A percentile compares a stretch with the other conserved stretches of the same genome.
Evolutionary conservation across 2,329 filamentous ascomycete genomes (phyloP).

Genomic region (Ambrosiella cleistominuta): DNA sequence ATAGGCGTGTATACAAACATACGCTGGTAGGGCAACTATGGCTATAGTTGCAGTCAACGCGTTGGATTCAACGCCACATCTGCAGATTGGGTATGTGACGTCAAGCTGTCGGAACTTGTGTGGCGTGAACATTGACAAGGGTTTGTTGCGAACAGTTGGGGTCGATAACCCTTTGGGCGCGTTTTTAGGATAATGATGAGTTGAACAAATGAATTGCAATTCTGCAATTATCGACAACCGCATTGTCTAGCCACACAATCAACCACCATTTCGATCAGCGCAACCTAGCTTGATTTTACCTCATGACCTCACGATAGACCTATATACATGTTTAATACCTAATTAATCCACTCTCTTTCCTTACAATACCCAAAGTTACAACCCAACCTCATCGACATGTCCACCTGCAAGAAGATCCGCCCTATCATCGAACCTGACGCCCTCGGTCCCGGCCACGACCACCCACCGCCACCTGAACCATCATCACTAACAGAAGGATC

Average conservation of each 20-base stretch:
- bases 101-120: background rate
- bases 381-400: background rate
- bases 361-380: background rate
- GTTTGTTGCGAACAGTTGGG: no score
- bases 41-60: background rate
- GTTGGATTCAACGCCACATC: background rate
- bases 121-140: no score
- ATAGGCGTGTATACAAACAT: background rate
- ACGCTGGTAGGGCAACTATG: background rate
- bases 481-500: background rate
- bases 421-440: constrained; percentile 1
- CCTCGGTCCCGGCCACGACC: background rate
- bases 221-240: no score
- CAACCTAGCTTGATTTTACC: background rate
- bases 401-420: background rate
- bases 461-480: background rate
- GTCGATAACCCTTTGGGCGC: no score
- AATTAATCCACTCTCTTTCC: background rate
- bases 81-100: background rate
- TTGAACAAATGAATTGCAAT: no score
- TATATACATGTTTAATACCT: background rate
- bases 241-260: no score
- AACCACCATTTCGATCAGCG: background rate
- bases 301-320: background rate
- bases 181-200: no score